Evolutionary conservation across 257 asterid species (phyloP).

Genomic region (Lithospermum erythrorhizon): DNA sequence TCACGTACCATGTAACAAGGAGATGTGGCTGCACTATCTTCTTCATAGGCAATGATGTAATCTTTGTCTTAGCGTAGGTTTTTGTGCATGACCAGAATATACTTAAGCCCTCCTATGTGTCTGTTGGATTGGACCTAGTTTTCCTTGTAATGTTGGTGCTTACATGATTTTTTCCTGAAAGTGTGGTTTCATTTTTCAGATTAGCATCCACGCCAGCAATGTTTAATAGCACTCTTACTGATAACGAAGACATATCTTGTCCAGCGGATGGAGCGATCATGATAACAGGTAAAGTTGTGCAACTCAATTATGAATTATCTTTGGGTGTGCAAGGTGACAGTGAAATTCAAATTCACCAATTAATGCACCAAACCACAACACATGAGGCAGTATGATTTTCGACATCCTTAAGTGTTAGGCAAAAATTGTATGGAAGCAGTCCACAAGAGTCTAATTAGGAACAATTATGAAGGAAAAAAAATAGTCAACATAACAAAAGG

Average conservation of each 20-base stretch:
- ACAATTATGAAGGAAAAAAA: not conserved
- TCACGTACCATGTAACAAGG: not conserved
- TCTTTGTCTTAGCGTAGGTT: not conserved
- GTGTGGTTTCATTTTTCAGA: slow-evolving; percentile 24
- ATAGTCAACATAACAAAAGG: no score
- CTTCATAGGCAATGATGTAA: not conserved
- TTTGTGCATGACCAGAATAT: not conserved
- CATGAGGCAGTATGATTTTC: not conserved
- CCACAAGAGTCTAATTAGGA: not conserved
- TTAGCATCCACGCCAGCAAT: slow-evolving; percentile 98
- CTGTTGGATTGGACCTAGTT: not conserved
- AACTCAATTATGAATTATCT: not conserved
- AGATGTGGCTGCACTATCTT: not conserved
- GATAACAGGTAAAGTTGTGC: slow-evolving; percentile 60
- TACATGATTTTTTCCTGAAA: not conserved
- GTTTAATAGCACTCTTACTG: slow-evolving; percentile 87
- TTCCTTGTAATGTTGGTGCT: slow-evolving; percentile 15
- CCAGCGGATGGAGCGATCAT: slow-evolving; percentile 94
- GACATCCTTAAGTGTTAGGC: not conserved
- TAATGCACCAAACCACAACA: not conserved
- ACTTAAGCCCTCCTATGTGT: not conserved
- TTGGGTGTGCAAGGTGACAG: not conserved
- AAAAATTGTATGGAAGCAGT: no score
- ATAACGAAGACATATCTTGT: slow-evolving; percentile 52
- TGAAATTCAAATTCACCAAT: not conserved